A percentile compares a stretch with the other conserved stretches of the same genome.
phyloP scores from a whole-genome alignment of 2,329 filamentous ascomycete genomes.

The Cordyceps pruinosa region DNA sequence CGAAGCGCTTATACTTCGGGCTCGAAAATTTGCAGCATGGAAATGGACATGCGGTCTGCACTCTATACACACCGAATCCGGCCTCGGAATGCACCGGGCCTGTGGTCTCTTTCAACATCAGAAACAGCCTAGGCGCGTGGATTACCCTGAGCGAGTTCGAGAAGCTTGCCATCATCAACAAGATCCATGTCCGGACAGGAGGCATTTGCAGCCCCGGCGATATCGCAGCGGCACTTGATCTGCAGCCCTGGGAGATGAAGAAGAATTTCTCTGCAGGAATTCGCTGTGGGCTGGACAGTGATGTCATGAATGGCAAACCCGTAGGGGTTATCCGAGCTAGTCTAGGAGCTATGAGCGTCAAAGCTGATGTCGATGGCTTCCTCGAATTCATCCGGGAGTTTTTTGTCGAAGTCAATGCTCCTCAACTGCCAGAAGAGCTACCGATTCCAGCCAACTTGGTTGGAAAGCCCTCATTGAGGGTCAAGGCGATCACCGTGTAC shows the following conservation, averaged over 20 bases:
- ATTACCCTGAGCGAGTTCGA: constrained; percentile 79
- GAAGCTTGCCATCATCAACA: constrained; percentile 70
- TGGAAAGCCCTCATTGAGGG: constrained; percentile 20
- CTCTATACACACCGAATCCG: constrained; percentile 48
- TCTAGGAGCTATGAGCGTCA: constrained; percentile 82
- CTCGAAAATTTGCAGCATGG: constrained; percentile 58
- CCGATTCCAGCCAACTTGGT: neutral
- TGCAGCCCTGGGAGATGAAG: constrained; percentile 75
- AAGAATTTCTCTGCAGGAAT: constrained; percentile 79
- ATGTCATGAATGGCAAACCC: constrained; percentile 76
- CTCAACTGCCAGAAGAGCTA: neutral
- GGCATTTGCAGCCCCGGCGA: constrained; percentile 90
- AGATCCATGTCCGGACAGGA: constrained; percentile 80
- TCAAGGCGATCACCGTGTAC: constrained; percentile 68
- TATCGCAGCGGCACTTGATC: constrained; percentile 62
- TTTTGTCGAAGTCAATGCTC: constrained; percentile 32
- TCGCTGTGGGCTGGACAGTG: constrained; percentile 75
- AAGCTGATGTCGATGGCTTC: constrained; percentile 66
- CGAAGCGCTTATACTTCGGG: constrained; percentile 36
- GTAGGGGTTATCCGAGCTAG: constrained; percentile 83
- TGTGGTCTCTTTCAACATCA: constrained; percentile 77
- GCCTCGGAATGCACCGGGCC: constrained; percentile 51
- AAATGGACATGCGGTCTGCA: constrained; percentile 60
- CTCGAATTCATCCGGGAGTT: constrained; percentile 66
- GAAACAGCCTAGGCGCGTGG: constrained; percentile 63